These are phyloP conservation scores for Diaporthe capsici DNA, from an alignment of 2,329 filamentous ascomycete species.

Conservation along the genomic window DNA sequence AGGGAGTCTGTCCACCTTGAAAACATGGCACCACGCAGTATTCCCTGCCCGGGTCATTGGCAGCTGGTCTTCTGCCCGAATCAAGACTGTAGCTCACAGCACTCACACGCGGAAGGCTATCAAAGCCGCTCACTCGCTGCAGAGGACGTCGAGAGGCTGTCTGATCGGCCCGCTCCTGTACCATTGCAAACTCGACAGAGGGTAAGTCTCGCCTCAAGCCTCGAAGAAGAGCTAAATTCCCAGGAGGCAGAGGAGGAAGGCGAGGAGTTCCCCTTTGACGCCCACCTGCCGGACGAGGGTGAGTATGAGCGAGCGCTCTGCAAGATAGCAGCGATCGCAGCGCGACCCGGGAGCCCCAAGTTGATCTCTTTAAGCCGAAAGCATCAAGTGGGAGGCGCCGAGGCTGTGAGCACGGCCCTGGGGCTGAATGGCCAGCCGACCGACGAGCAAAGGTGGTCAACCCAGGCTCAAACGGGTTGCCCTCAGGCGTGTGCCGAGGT, in stretches of 20 bases:
- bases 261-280: not conserved
- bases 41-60: constrained; percentile 3
- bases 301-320: constrained; percentile 5
- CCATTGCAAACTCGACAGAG: not conserved
- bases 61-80: not conserved
- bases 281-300: not conserved
- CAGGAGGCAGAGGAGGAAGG: not conserved
- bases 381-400: not conserved
- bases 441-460: constrained; percentile 13
- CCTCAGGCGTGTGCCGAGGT: not conserved
- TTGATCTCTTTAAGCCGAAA: not conserved
- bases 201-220: not conserved
- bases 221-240: not conserved
- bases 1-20: not conserved
- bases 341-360: not conserved
- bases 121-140: not conserved
- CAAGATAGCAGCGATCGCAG: not conserved
- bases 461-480: constrained; percentile 7
- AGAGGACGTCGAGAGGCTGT: not conserved
- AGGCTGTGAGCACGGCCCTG: no score
- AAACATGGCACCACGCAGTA: not conserved
- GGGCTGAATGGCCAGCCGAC: not conserved
- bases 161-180: not conserved
- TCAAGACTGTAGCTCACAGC: not conserved
- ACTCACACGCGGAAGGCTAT: not conserved